Evolutionary conservation across 192 early-diverging fungal genomes (phyloP), one percentile per base, ranked within the genome.

Genomic region (Backusella sp.): DNA sequence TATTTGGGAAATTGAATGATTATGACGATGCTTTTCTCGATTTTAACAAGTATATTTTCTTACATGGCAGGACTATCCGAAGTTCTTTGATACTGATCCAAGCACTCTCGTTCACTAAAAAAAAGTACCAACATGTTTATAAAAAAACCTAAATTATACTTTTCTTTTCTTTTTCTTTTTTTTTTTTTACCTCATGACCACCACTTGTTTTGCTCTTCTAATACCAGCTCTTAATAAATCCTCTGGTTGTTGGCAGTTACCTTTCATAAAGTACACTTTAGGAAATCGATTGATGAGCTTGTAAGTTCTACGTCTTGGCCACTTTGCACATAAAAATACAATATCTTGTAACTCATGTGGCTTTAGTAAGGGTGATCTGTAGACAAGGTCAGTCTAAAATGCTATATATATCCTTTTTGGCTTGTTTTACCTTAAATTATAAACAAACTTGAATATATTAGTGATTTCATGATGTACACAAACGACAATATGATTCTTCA

Each of bases 201-300:
- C 86, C 17, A 88, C 83, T 52, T 83, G 83, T 3, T 77, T 77
- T 23, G 86, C 86, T 17, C 79, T 76, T 28, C 80, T 71, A 9
- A 85, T 77, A 9, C 86, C 86, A 0, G 86, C 86, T 26, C 84
- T 66, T 21, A 85, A 68, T 17, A 88, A 73, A 52, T 88, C 86
- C 36, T 85, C 81, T 19, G 83, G 84, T 15, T 80, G 75, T 5
- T 85, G 77, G 42, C 83, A 86, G 26, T 88, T 84, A 19, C 86
- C 86, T 79, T 85, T 71, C 59, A 87, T 83, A 68, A 84, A 88
- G 52, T 77, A 82, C 17, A 88, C 81, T 26, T 75, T 70, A 7
- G 86, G 86, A 34, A 88, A 85, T 30, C 76, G 79, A 26, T 82
- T 76, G 41, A 88, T 79, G 0, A 80, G 67, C 39, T 82, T 76